Base-by-base conservation (phyloP, 164 flowering plant genomes). In the Kingdonia uniflora region DNA sequence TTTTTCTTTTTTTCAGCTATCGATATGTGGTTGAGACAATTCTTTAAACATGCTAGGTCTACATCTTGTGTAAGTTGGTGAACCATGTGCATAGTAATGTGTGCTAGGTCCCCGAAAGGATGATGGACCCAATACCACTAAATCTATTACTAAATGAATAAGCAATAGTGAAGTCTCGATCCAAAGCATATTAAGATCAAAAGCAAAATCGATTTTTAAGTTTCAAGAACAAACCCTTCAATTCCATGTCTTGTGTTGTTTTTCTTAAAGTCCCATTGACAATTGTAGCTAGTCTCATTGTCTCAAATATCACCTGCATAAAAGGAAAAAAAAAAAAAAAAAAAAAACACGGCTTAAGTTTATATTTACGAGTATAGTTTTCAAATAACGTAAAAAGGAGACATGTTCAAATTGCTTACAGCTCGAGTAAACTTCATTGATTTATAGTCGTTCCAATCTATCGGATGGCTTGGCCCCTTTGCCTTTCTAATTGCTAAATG, bases 361-460 rank as follows among this genome's bases (percentile, higher is more conserved):
- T 29, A 29, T 3, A 29, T 29, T 29, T 29, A n/a, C 8, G 8
- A 3, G 35, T 29, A 29, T 3, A 3, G 8, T 29, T 29, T 29
- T n/a, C 35, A 4, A 29, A 29, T 29, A 8, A 29, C 35, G 35
- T 29, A 29, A 8, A 4, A 29, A 29, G 35, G 8, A 29, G 19
- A 19, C 37, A 8, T n/a, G 21, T 49, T 51, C 3, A 29, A 42
- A 49, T 56, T 24, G 15, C 73, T 65, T 58, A 78, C 80, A 0
- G 76, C 78, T 22, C 76, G 71, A 39, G 83, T 78, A 56, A 78
- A 78, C 10, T 21, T 57, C 83, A 78, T 78, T 17, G 78, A 63
- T 60, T 66, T 76, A 65, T 67, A 75, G 51, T 78, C 78, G 17
- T 64, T 61, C 75, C 78, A 76, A 42, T 55, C 49, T 19, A 78